These are phyloP conservation scores for Pseudocercospora fijiensis DNA, from an alignment of 2,329 filamentous ascomycete species.

Conservation along the genomic window DNA sequence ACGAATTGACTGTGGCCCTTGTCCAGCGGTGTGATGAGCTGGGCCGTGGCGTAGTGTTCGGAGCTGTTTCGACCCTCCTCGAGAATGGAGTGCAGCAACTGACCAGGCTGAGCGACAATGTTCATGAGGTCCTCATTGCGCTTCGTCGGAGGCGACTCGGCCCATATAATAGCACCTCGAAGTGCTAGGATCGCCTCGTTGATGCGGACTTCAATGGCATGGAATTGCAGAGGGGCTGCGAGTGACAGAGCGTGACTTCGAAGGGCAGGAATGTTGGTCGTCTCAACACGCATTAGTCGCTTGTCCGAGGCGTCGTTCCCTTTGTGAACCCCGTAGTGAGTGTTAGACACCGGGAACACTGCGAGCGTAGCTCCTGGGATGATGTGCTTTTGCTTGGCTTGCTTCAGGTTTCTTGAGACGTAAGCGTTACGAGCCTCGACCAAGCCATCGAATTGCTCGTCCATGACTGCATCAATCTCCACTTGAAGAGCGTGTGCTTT, in stretches of 20 bases:
- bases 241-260: slow-evolving; percentile 22
- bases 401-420: slow-evolving; percentile 13
- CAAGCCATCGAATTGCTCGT: slow-evolving; percentile 13
- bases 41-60: background rate
- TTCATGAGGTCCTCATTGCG: slow-evolving; percentile 7
- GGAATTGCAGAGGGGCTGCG: slow-evolving; percentile 16
- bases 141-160: background rate
- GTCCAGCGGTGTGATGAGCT: slow-evolving; percentile 14
- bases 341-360: slow-evolving; percentile 29
- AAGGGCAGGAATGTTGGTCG: slow-evolving; percentile 28
- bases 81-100: slow-evolving; percentile 3
- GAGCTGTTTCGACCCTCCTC: background rate
- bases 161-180: slow-evolving; percentile 21
- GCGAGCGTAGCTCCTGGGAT: slow-evolving; percentile 8
- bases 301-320: background rate
- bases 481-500: slow-evolving; percentile 11
- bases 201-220: slow-evolving; percentile 18
- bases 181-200: slow-evolving; percentile 17
- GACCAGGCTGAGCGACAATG: slow-evolving; percentile 1
- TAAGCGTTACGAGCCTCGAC: slow-evolving; percentile 26
- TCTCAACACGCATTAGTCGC: slow-evolving; percentile 10
- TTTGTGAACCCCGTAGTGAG: slow-evolving; percentile 29
- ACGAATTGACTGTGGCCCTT: slow-evolving; percentile 1
- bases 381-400: slow-evolving; percentile 18
- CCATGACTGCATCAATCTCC: slow-evolving; percentile 34